These are phyloP conservation scores for Crithidia expoeki DNA, from an alignment of 208 protist species.

Conservation along the genomic window DNA sequence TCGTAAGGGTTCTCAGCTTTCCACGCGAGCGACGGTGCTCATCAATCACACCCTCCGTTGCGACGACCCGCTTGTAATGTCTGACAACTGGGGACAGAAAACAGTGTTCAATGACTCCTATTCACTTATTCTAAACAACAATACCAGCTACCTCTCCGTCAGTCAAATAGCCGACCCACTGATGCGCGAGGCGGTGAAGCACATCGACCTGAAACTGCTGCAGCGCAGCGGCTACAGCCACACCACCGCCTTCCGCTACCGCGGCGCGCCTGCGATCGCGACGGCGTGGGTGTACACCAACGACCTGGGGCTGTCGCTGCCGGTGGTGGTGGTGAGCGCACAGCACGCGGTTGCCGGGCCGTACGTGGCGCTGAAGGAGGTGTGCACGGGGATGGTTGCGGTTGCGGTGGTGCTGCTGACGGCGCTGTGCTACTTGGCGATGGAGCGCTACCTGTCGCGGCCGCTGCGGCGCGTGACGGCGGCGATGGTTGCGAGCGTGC, in stretches of 20 bases:
- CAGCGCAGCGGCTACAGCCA: not conserved
- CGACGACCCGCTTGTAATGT: conserved; percentile 23
- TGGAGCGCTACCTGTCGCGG: conserved; percentile 9
- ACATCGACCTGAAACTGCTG: conserved; percentile 26
- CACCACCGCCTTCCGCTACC: conserved; percentile 11
- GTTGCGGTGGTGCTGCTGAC: conserved; percentile 2
- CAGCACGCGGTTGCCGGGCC: not conserved
- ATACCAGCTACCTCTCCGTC: conserved; percentile 11
- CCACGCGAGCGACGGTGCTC: conserved; percentile 1
- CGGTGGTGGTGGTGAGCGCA: conserved; percentile 14
- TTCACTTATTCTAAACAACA: not conserved
- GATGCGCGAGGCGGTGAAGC: conserved; percentile 38
- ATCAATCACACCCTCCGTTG: conserved; percentile 13
- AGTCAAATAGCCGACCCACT: conserved; percentile 40
- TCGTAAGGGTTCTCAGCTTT: not conserved
- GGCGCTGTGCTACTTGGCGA: not conserved
- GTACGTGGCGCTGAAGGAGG: not conserved
- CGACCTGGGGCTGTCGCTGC: not conserved
- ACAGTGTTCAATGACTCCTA: not conserved
- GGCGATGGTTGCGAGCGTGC: conserved; percentile 11
- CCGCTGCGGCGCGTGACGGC: conserved; percentile 16
- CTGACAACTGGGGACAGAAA: conserved; percentile 33
- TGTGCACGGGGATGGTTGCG: conserved; percentile 4
- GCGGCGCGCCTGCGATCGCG: conserved; percentile 2
- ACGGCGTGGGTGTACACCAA: conserved; percentile 17